Percentiles rank a stretch among this genome's conserved stretches.
These are phyloP conservation scores for Colletotrichum phormii DNA, from an alignment of 2,329 filamentous ascomycete genomes.

Conservation along the genomic window DNA sequence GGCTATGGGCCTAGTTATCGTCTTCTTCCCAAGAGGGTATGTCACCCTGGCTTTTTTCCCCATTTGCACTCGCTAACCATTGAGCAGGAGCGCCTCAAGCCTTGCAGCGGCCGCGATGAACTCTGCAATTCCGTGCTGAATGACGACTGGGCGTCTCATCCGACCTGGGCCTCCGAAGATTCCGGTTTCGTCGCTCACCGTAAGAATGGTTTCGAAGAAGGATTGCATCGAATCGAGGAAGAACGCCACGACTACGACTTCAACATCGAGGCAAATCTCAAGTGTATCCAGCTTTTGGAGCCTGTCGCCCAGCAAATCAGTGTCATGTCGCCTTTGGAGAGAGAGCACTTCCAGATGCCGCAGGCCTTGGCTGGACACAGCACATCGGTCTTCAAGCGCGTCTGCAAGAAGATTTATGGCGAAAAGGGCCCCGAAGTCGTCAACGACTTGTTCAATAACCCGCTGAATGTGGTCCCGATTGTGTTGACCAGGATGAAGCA, in stretches of 20 bases:
- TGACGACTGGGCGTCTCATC: conserved; percentile 98
- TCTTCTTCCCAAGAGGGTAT: conserved; percentile 82
- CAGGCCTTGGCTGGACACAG: conserved; percentile 90
- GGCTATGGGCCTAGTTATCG: conserved; percentile 97
- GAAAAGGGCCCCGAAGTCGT: conserved; percentile 89
- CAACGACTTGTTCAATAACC: conserved; percentile 84
- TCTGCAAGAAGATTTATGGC: conserved; percentile 97
- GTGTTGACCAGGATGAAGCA: conserved; percentile 91
- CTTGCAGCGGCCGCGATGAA: conserved; percentile 93
- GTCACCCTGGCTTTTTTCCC: conserved; percentile 38
- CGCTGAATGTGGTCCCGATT: conserved; percentile 88
- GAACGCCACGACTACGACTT: conserved; percentile 99
- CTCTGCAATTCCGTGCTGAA: conserved; percentile 94
- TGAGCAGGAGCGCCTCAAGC: conserved; percentile 81
- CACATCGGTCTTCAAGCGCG: conserved; percentile 95
- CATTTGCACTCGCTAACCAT: neutral
- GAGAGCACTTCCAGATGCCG: conserved; percentile 81
- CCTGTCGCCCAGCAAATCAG: conserved; percentile 93
- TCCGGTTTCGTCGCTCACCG: conserved; percentile 97
- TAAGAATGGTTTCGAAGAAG: conserved; percentile 96
- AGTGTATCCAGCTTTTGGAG: conserved; percentile 95
- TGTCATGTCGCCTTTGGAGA: conserved; percentile 79
- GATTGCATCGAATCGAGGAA: conserved; percentile 94
- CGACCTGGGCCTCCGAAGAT: conserved; percentile 98
- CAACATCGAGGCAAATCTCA: conserved; percentile 94